Base-by-base conservation (phyloP, 805 yeast genomes). In the Myxozyma mucilagina region DNA sequence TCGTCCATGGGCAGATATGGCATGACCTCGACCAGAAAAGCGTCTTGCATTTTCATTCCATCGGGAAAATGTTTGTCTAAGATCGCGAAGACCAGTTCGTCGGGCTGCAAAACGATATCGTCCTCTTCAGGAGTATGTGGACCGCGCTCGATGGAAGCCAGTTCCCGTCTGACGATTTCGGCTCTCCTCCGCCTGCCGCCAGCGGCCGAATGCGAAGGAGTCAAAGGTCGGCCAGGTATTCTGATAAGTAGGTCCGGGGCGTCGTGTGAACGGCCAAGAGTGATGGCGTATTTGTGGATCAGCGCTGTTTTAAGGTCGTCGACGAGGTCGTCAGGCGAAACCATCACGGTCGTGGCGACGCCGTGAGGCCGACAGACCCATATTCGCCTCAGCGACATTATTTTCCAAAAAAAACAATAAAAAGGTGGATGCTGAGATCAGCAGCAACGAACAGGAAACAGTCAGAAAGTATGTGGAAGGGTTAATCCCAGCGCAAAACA, bases 281-380 rank as follows among this genome's bases (percentile, higher is more conserved):
- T 80, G 61, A 87, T 84, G 57, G 96, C 88, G 72, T 82, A 87
- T 67, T 86, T 88, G 48, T 75, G 75, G 41, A 85, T 73, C 0
- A 92, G 80, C 61, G 84, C 80, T 10, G 80, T 75, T 69, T 92
- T 92, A 68, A 92, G 76, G 73, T 93, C 97, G 72, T 92, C 98
- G 4, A 92, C 81, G 0, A 91, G 80, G 70, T 89, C 93, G 20
- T 73, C 70, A 35, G 83, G 83, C 16, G 78, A 77, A 18, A 89
- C 87, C 60, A 78, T 71, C 6, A 92, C 74, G 0, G 96, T 82
- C 0, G 97, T 89, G 2, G 97, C 88, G 16, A 72, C 69, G 8
- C 75, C 69, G 36, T 73, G 71, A 2, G 75, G 70, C 20, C 75
- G 71, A 41, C 70, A 61, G 20, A 76, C 75, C 79, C 79, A 76